These are phyloP conservation scores for Hawksworthiomyces lignivorus DNA, from an alignment of 2,329 filamentous ascomycete genomes.

Conservation along the genomic window DNA sequence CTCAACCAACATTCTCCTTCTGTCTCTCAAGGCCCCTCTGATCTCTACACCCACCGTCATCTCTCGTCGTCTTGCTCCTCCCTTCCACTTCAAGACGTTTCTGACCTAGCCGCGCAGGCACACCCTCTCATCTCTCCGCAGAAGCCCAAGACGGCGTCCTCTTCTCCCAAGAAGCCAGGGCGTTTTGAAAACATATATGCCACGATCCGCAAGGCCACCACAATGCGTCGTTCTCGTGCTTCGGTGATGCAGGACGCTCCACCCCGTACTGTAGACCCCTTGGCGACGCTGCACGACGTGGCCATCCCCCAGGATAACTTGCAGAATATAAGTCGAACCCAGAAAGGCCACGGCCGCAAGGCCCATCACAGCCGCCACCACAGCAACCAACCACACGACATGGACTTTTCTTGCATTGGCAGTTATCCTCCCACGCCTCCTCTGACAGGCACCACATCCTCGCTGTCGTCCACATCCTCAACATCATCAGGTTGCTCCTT, in stretches of 20 bases:
- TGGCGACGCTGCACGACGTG: conserved; percentile 12
- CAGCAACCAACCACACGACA: conserved; percentile 1
- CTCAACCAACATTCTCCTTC: conserved; percentile 1
- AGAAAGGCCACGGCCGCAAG: background rate
- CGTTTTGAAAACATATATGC: conserved; percentile 24
- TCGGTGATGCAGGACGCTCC: conserved; percentile 7
- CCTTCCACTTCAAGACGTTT: conserved; percentile 14
- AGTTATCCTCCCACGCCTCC: conserved; percentile 10
- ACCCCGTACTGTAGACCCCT: conserved; percentile 13
- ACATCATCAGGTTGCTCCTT: conserved; percentile 1
- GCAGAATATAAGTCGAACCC: background rate
- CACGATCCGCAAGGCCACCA: conserved; percentile 23
- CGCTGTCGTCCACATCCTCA: conserved; percentile 8
- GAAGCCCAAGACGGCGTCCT: conserved; percentile 6
- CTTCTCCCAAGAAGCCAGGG: conserved; percentile 19
- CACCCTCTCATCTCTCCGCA: conserved; percentile 1
- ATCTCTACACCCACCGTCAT: background rate
- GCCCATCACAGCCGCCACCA: conserved; percentile 1
- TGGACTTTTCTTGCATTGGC: background rate
- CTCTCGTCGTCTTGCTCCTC: conserved; percentile 6
- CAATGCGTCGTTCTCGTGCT: conserved; percentile 14
- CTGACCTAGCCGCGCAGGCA: no score
- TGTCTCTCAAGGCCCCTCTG: conserved; percentile 10
- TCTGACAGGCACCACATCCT: conserved; percentile 8
- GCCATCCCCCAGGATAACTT: background rate